Percentiles rank a stretch among this genome's conserved stretches.
These are phyloP conservation scores for Penicillium griseofulvum DNA, from an alignment of 2,329 filamentous ascomycete species.

Conservation along the genomic window DNA sequence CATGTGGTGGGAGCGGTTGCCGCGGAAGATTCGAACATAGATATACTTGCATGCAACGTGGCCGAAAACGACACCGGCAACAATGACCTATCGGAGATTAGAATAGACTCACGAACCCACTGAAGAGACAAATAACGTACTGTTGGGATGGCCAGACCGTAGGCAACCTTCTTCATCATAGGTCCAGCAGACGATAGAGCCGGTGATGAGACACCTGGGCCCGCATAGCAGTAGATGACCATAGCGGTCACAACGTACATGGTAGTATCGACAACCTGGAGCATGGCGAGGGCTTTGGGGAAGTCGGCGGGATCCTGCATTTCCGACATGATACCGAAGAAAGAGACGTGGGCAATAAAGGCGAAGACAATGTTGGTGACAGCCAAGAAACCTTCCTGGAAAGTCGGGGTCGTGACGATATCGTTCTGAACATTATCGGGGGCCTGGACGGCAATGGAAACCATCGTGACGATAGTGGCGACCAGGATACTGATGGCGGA, in stretches of 20 bases:
- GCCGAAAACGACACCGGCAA: slow-evolving; percentile 66
- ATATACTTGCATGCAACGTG: slow-evolving; percentile 64
- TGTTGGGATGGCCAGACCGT: slow-evolving; percentile 65
- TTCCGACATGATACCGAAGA: slow-evolving; percentile 64
- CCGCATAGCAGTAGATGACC: slow-evolving; percentile 66
- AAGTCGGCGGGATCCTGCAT: slow-evolving; percentile 59
- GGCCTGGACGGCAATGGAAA: slow-evolving; percentile 56
- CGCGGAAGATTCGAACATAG: slow-evolving; percentile 58
- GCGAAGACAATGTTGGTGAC: slow-evolving; percentile 68
- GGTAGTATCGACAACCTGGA: slow-evolving; percentile 57
- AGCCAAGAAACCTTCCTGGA: slow-evolving; percentile 34
- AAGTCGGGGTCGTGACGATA: slow-evolving; percentile 49
- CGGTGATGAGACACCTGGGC: slow-evolving; percentile 59
- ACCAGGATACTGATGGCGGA: slow-evolving; percentile 62
- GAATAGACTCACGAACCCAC: neutral
- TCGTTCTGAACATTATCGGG: slow-evolving; percentile 38
- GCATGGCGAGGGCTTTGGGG: slow-evolving; percentile 59
- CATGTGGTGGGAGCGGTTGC: slow-evolving; percentile 54
- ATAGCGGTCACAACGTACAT: slow-evolving; percentile 65
- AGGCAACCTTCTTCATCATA: slow-evolving; percentile 60
- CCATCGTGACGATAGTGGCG: slow-evolving; percentile 64
- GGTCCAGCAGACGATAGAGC: slow-evolving; percentile 62
- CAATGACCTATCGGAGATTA: slow-evolving; percentile 38
- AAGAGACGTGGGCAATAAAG: slow-evolving; percentile 62
- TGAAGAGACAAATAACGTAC: slow-evolving; percentile 14